Conservation (phyloP, 2,329 filamentous ascomycete genomes). For the Apiospora arundinis region DNA sequence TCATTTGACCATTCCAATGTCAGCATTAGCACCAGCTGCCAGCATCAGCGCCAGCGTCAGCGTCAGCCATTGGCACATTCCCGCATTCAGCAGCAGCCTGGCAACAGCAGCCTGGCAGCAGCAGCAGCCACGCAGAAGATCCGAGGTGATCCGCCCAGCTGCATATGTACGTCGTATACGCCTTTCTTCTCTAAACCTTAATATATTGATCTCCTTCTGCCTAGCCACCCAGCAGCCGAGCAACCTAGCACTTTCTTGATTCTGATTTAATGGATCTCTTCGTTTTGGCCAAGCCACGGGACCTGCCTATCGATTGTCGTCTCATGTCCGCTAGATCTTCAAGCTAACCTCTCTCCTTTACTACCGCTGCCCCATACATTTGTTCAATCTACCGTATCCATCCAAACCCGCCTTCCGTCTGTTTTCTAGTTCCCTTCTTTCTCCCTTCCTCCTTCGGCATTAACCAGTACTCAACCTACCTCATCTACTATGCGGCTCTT, state of each 20-base stretch:
- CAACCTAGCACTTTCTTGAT: background rate
- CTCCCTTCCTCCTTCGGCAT: background rate
- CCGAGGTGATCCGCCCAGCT: background rate
- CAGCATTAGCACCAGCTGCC: too few species aligned
- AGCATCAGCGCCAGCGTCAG: too few species aligned
- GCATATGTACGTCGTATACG: background rate
- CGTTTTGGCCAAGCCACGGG: background rate
- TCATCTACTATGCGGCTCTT: background rate
- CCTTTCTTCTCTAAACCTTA: background rate
- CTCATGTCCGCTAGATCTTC: background rate
- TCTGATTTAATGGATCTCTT: background rate
- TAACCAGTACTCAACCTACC: background rate
- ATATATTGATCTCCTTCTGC: background rate
- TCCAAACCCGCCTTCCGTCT: background rate
- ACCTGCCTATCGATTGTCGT: background rate
- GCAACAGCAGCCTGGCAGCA: too few species aligned
- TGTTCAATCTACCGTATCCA: background rate
- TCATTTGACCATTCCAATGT: too few species aligned
- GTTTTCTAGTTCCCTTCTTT: background rate
- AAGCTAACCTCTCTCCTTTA: slow-evolving; percentile 1
- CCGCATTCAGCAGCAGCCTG: background rate
- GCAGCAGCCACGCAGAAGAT: background rate
- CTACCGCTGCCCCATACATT: background rate
- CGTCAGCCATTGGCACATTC: background rate
- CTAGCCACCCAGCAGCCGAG: too few species aligned